Base-by-base conservation (phyloP, 352 stramenopile species). In the Aphanomyces astaci region DNA sequence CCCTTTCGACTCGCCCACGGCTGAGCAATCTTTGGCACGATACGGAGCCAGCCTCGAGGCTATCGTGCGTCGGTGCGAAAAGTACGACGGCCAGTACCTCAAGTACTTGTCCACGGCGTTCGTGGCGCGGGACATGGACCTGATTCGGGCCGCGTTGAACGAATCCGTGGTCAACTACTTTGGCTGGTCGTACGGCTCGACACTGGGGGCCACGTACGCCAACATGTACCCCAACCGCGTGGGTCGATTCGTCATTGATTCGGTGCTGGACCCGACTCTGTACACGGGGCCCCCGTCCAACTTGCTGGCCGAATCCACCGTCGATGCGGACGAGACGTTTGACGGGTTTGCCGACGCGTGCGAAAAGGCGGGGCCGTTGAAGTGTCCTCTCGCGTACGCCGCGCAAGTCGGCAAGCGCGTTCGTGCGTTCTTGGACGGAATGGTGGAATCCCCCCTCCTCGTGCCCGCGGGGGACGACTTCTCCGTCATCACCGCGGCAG, bases 61-160 rank as follows among this genome's bases (percentile, higher is more conserved):
- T 27, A 24, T 13, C 17, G 31, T 64, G 28, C 36, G 24, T 17
- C 56, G 56, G 2, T 64, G 56, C 25, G 17, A 64, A 1, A 15
- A 32, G 17, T 64, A 64, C 43, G 56, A 64, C 36, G 56, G 56
- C 36, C 30, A 64, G n/a, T 64, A 64, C 43, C 56, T 64, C n/a
- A 19, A 19, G 25, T 64, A 64, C 56, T 64, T 24, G 56, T 32
- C 17, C 56, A 32, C 17, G n/a, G n/a, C n/a, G n/a, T n/a, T n/a
- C n/a, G n/a, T n/a, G n/a, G n/a, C n/a, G n/a, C n/a, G n/a, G n/a
- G 56, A 64, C 43, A 64, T 64, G 56, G 56, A 64, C 27, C 43
- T 64, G 3, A 64, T 64, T 32, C 56, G 56, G 24, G 56, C 36
- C 15, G 56, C 56, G 24, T 27, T 64, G 7, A 27, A 27, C 36